Evolutionary conservation across 1,284 basidiomycete genomes (phyloP), one percentile per base, ranked within the genome.

Genomic region (Pseudozyma flocculosa): DNA sequence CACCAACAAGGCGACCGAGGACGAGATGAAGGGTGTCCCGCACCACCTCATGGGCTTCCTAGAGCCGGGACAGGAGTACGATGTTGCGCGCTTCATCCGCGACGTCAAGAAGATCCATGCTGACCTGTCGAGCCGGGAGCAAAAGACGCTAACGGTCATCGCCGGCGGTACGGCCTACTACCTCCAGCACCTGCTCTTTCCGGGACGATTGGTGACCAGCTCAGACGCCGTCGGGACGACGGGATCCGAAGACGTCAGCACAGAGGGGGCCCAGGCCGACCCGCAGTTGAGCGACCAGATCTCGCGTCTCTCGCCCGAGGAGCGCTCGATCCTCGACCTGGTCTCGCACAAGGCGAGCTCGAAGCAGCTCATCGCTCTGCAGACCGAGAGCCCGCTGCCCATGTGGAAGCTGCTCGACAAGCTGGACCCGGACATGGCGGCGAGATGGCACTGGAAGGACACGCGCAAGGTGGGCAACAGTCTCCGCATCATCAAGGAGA

Each of bases 111-210:
- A 37, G 36, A 4, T 37, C 7, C 36, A 37, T 14, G 18, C 36
- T 17, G 36, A 37, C 5, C 15, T 37, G 9, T 29, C 5, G 26
- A 29, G 36, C 36, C 15, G 88, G 64, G 64, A 65, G 30, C 80
- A 83, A 68, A 79, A 82, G 1, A 81, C 87, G 49, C 79, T 96
- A 8, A 92, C 93, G 0, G 89, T 99, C 49, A 81, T 95, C 4
- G 92, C 94, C 42, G 94, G 94, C 3, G 94, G 94, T 8, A 98
- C 94, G 0, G 87, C 90, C 17, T 99, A 99, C 78, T 99, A 95
- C 85, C 87, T 95, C 19, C 94, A 98, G 76, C 91, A 99, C 77
- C 83, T 94, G 37, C 57, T 82, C 29, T 80, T 81, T 53, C 80
- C 79, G 4, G 75, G 79, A 17, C 62, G 75, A n/a, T 62, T 80